phyloP scores from a whole-genome alignment of 768 basidiomycete species.

The Amanita rubescens region DNA sequence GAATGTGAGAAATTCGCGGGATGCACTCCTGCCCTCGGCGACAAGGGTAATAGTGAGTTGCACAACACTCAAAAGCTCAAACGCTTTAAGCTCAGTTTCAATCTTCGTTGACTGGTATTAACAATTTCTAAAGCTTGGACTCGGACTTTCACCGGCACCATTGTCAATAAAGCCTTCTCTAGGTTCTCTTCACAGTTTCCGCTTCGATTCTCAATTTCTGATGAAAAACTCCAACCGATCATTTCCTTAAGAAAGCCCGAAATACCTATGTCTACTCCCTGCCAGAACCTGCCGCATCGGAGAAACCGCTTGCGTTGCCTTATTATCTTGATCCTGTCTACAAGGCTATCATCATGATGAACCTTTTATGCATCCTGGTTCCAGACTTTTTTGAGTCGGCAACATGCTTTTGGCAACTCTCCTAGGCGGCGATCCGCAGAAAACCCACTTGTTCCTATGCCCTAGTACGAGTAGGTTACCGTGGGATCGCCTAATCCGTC shows the following conservation, averaged over 20 bases:
- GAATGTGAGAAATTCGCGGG: neutral
- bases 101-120: neutral
- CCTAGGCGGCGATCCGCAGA: conserved; percentile 32
- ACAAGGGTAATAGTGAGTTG: neutral
- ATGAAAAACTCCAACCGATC: no score
- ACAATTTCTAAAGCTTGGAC: neutral
- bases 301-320: neutral
- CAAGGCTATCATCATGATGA: neutral
- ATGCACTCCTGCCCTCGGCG: neutral
- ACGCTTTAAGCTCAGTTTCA: neutral
- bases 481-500: conserved; percentile 20
- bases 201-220: no score
- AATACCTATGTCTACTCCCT: neutral
- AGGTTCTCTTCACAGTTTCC: no score
- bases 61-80: neutral
- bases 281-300: neutral
- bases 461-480: conserved; percentile 16
- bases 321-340: neutral
- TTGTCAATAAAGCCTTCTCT: no score
- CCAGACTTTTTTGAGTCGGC: conserved; percentile 19
- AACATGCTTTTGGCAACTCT: conserved; percentile 19
- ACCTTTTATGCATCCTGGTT: conserved; percentile 17
- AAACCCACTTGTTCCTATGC: conserved; percentile 24
- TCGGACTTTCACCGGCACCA: neutral
- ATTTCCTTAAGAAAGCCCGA: no score